Evolutionary conservation across 1,284 basidiomycete species (phyloP), one percentile per base, ranked within the genome.

Genomic region (Microbotryum scabiosae): DNA sequence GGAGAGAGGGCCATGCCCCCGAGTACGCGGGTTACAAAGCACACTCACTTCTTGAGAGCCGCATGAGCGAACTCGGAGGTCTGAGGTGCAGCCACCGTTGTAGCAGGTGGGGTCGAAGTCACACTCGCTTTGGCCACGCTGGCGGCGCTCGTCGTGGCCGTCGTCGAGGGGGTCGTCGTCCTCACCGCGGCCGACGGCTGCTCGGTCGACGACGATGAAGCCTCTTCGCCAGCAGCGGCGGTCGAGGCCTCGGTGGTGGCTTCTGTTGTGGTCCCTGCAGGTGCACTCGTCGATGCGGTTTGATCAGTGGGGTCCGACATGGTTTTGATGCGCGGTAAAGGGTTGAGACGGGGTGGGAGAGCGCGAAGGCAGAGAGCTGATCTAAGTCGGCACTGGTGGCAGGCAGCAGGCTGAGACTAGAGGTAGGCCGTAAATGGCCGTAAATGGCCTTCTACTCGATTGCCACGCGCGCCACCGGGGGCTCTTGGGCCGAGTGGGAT

Each of bases 1-100:
- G n/a, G 46, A 10, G 8, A 2, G 21, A 8, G 47, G 12, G 10
- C 12, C n/a, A 12, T 20, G 1, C 21, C 47, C 14, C 21, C 10
- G 9, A 49, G 21, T 20, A 8, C 30, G 10, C 8, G 30, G 8
- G 20, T 23, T 6, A 26, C 12, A 12, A 16, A 18, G 14, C 18
- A 1, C 7, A 44, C 59, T 21, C 26, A 62, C 67, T 68, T 68
- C 51, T 68, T 68, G 56, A 68, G 65, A 0, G 67, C 67, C 12
- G 67, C 67, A 41, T 68, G 67, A 41, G 67, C 67, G 20, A 66
- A 68, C 41, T 68, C 67, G 51, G 54, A 28, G 9, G 56, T 63
- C 48, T 56, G 43, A 28, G 51, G 56, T 20, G 63, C 47, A 18
- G 60, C n/a, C 1, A 51, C 44, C 3, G 58, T 47, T 9, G 63